phyloP scores from a whole-genome alignment of 2,329 filamentous ascomycete genomes.

The Exutisphaerella laricina region DNA sequence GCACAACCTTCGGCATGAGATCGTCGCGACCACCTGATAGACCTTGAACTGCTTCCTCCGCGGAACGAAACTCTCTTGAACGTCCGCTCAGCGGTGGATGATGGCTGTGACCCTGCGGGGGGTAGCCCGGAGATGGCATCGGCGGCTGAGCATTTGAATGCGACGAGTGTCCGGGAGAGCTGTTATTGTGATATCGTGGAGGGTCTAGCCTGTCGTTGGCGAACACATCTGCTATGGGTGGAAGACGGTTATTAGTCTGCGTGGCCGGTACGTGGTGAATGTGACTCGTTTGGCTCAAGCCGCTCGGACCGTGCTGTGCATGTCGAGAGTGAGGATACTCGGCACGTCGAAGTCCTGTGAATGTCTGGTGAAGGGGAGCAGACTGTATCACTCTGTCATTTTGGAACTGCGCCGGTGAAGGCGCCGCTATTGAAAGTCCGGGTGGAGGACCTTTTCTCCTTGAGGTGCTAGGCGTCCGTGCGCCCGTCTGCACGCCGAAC shows the following conservation, averaged over 20 bases:
- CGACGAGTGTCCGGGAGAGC: slow-evolving; percentile 58
- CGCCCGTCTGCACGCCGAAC: slow-evolving; percentile 37
- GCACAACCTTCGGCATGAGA: slow-evolving; percentile 84
- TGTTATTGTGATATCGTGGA: slow-evolving; percentile 42
- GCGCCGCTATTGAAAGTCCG: slow-evolving; percentile 89
- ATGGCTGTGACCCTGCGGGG: slow-evolving; percentile 42
- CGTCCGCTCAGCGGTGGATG: slow-evolving; percentile 52
- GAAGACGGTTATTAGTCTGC: slow-evolving; percentile 86
- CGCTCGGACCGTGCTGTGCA: slow-evolving; percentile 70
- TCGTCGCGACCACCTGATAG: slow-evolving; percentile 89
- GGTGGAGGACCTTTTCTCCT: slow-evolving; percentile 74
- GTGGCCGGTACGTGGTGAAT: slow-evolving; percentile 84
- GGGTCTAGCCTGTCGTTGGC: slow-evolving; percentile 63
- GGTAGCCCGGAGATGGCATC: slow-evolving; percentile 72
- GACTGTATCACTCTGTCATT: slow-evolving; percentile 95
- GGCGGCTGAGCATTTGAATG: slow-evolving; percentile 62
- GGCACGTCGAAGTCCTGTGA: slow-evolving; percentile 80
- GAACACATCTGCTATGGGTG: slow-evolving; percentile 92
- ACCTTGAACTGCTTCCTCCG: slow-evolving; percentile 89
- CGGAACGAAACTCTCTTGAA: slow-evolving; percentile 83
- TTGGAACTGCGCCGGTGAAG: slow-evolving; percentile 85
- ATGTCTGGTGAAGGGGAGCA: slow-evolving; percentile 87
- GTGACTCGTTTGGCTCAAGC: slow-evolving; percentile 76
- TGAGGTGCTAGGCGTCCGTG: slow-evolving; percentile 68
- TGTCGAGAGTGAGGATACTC: slow-evolving; percentile 34